Conservation (phyloP, 257 asterid genomes). For the Rehmannia glutinosa region DNA sequence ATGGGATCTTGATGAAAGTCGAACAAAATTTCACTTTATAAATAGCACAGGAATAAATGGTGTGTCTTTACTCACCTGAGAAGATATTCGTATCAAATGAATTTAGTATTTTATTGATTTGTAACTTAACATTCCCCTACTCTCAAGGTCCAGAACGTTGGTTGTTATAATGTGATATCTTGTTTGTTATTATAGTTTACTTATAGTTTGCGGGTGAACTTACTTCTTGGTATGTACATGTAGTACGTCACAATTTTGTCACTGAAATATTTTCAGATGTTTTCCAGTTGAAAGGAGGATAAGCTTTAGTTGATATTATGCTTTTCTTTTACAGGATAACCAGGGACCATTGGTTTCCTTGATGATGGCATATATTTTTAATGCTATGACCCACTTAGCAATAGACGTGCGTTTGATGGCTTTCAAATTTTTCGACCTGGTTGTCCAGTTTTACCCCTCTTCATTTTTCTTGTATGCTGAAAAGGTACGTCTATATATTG, state of each 20-base stretch:
- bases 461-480: slow-evolving; percentile 70
- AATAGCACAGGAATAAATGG: neutral
- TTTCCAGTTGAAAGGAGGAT: slow-evolving; percentile 16
- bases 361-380: slow-evolving; percentile 79
- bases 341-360: slow-evolving; percentile 69
- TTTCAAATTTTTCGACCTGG: slow-evolving; percentile 74
- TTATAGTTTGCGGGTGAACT: slow-evolving; percentile 3
- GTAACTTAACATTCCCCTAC: neutral
- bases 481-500: slow-evolving; percentile 48
- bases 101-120: neutral
- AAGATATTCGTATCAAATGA: neutral
- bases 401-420: slow-evolving; percentile 87
- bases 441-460: slow-evolving; percentile 69
- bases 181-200: neutral
- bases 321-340: slow-evolving; percentile 60
- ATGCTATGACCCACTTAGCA: slow-evolving; percentile 80
- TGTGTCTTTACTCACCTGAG: neutral
- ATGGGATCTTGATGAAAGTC: neutral
- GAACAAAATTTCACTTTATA: neutral
- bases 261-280: neutral
- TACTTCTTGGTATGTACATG: slow-evolving; percentile 1
- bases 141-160: neutral
- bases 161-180: slow-evolving; percentile 1
- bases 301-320: slow-evolving; percentile 11
- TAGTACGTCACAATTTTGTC: neutral